Conservation (phyloP, 208 protist genomes). For the Strigomonas galati region DNA sequence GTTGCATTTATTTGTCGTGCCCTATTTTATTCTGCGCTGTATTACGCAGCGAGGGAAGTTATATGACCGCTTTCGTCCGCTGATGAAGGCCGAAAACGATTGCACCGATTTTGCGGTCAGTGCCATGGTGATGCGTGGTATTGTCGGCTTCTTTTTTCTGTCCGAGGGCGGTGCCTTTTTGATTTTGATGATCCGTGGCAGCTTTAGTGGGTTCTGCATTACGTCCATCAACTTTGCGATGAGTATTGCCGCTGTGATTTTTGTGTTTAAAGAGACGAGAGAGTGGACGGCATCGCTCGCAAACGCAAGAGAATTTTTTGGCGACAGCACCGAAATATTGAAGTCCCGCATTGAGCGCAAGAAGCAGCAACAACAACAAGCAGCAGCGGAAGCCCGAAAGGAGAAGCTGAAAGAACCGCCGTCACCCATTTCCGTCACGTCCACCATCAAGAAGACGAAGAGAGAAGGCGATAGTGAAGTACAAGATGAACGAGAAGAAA, state of each 20-base stretch:
- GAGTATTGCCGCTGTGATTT: constrained; percentile 32
- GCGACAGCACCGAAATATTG: neutral
- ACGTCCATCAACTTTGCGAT: constrained; percentile 45
- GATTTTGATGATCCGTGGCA: constrained; percentile 58
- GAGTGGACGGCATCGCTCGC: constrained; percentile 52
- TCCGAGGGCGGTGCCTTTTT: constrained; percentile 55
- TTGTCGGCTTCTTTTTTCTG: constrained; percentile 62
- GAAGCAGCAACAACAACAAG: constrained; percentile 2
- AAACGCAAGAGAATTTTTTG: constrained; percentile 33
- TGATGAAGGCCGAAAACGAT: constrained; percentile 41
- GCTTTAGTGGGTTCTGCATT: constrained; percentile 43
- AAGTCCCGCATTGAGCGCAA: neutral
- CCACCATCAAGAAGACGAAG: neutral
- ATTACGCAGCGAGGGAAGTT: constrained; percentile 60
- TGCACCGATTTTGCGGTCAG: constrained; percentile 69
- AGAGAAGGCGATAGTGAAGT: constrained; percentile 2
- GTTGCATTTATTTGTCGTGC: constrained; percentile 47
- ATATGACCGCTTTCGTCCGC: constrained; percentile 67
- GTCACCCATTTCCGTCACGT: neutral
- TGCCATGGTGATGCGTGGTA: constrained; percentile 64
- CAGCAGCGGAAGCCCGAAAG: neutral
- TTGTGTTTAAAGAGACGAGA: constrained; percentile 44
- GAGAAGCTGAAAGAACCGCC: neutral
- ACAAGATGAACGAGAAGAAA: neutral
- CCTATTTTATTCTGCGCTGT: constrained; percentile 75